Evolutionary conservation across 805 yeast genomes (phyloP).

Genomic region (Saccharomycopsis selenospora): DNA sequence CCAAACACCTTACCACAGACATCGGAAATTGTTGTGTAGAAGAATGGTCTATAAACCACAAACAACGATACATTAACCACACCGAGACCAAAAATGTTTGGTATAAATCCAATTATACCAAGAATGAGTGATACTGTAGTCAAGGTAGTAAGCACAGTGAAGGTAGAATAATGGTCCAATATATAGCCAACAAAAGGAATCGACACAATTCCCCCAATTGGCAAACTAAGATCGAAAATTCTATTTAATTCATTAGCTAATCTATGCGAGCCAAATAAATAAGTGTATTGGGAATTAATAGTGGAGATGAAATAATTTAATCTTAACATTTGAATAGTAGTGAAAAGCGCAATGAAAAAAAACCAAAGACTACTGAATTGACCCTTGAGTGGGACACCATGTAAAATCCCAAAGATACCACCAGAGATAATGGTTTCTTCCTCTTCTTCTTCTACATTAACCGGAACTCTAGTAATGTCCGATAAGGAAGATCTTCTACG

Average conservation of each 20-base stretch:
- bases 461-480: slow-evolving; percentile 14
- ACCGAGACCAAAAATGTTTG: slow-evolving; percentile 40
- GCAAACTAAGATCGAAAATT: slow-evolving; percentile 79
- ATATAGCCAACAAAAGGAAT: slow-evolving; percentile 82
- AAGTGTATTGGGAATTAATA: slow-evolving; percentile 72
- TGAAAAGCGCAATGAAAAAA: slow-evolving; percentile 62
- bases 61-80: slow-evolving; percentile 60
- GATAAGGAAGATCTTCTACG: slow-evolving; percentile 21
- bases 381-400: slow-evolving; percentile 44
- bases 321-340: slow-evolving; percentile 83
- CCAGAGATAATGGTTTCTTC: slow-evolving; percentile 13
- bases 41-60: slow-evolving; percentile 84
- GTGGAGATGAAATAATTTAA: slow-evolving; percentile 92
- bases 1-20: slow-evolving; percentile 91
- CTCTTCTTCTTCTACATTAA: slow-evolving; percentile 6
- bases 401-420: slow-evolving; percentile 74
- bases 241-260: slow-evolving; percentile 54
- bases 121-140: slow-evolving; percentile 49
- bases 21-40: slow-evolving; percentile 87
- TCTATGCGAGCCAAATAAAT: slow-evolving; percentile 47
- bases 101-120: slow-evolving; percentile 64
- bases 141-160: slow-evolving; percentile 47
- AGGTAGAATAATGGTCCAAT: slow-evolving; percentile 64
- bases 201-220: slow-evolving; percentile 79
- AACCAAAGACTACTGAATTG: slow-evolving; percentile 66